Base-by-base conservation (phyloP, 2,329 filamentous ascomycete species). In the Cytospora chrysosperma region DNA sequence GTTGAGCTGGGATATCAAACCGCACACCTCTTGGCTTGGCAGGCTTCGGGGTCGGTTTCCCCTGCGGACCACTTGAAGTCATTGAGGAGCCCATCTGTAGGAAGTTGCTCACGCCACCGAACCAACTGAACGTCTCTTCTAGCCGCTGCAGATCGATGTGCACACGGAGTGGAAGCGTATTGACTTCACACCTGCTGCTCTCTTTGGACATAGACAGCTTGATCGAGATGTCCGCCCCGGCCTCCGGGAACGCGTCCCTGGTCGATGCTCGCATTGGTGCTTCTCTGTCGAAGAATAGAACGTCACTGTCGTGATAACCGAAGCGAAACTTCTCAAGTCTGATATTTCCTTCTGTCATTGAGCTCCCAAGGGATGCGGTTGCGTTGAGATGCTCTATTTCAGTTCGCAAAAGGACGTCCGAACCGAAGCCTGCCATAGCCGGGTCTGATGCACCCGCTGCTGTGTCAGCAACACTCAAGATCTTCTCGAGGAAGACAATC, bases 91-190 rank as follows among this genome's bases (percentile, higher is more conserved):
- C 91, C 73, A 97, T 85, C 70, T 95, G 96, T 51, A 99, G 79
- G 59, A 99, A 89, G 68, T 93, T 92, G 74, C 93, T 97, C 51
- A 99, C 79, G 0, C 95, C 95, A 40, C 95, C 95, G 75, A 97
- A 93, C 82, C 91, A 92, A 62, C 87, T 86, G 65, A 98, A 87
- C 0, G 91, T 91, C 70, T 97, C 93, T 69, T 98, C 95, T 26
- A 98, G 78, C 61, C 86, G 85, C 67, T 89, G 88, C 19, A 97
- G 78, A 72, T 98, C 91, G 49, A 98, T 76, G 62, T 88, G 85
- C 12, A 97, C 74, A 64, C 88, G 85, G 1, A 97, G 75, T 7
- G 93, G 92, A 12, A 96, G 81, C 0, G 93, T 96, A 59, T 87
- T 85, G 17, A 97, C 73, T 34, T 90, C 86, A 19, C 90, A 82